Base-by-base conservation (phyloP, 2,329 filamentous ascomycete genomes). In the Clathrospora elynae region DNA sequence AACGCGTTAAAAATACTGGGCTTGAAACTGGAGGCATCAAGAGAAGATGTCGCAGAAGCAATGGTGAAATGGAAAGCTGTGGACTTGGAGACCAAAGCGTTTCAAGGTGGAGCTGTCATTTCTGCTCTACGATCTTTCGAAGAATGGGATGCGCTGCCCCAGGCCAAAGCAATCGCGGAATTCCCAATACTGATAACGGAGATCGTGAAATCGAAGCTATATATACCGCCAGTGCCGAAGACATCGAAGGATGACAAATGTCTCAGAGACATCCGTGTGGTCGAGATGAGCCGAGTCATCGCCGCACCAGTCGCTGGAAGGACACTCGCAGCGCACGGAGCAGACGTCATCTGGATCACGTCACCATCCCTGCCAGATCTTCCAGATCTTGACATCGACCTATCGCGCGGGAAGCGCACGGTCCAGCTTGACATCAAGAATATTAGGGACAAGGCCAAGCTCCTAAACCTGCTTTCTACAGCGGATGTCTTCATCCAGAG, bases 401-500 rank as follows among this genome's bases (percentile, higher is more conserved):
- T 76, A 12, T 76, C 72, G 35, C 71, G 73, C 28, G 76, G 76
- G n/a, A 78, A 78, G 56, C 70, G 71, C 35, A 76, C 73, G 2
- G 66, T 73, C 3, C 61, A 66, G 10, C 60, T 82, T 2, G 75
- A 83, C 50, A 73, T 81, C 23, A 70, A 71, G 29, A 66, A 72
- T 3, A 51, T 68, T 2, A 58, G 64, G 1, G 76, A 76, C 33
- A 70, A 67, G 42, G 55, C 57, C 1, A 65, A 71, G 6, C 59
- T 80, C 0, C 58, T 66, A 2, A 61, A 69, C 5, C 69, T 81
- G 2, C 55, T 81, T 9, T 55, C 58, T 4, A 75, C 77, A 2
- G 77, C 74, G 2, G 80, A 83, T 53, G 73, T 81, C 23, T 75
- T 81, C 43, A 60, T 82, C 14, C 75, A 80, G 45, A 78, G 79